Evolutionary conservation across 2,329 filamentous ascomycete species (phyloP), one percentile per base, ranked within the genome.

Genomic region (Arthrobotrys megalospora): DNA sequence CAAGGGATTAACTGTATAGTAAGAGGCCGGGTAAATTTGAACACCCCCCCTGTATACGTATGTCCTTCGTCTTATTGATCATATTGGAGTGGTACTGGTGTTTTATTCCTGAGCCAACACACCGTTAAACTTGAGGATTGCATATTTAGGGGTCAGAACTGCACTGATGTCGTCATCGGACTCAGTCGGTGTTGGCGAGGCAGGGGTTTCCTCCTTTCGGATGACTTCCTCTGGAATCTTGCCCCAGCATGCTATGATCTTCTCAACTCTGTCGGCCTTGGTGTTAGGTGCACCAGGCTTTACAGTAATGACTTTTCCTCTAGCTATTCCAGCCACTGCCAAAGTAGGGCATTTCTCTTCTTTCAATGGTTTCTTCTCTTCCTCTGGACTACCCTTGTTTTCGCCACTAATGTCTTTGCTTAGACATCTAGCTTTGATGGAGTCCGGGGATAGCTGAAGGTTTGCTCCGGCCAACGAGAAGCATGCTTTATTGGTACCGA

Each of bases 351-450:
- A 64, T 64, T 64, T 47, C 60, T 32, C 60, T 24, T 64, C 60
- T 64, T 64, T 48, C 38, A 64, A 47, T 2, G 60, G 38, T 48
- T 47, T 64, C 38, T 34, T 64, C 38, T 64, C 60, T 64, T 64
- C 41, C 36, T 48, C 60, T 6, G 38, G 60, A 43, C 6, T 14
- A n/a, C 60, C 60, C 60, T 64, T 64, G 41, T 64, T 34, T 32
- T 64, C 60, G n/a, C 60, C 60, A 12, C 60, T 64, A 21, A 64
- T 67, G 21, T 69, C 65, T 47, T 69, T 69, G 65, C 36, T 69
- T 1, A 69, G 28, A 58, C 65, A 69, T 45, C 65, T 58, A 43
- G 50, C 50, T 38, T 69, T 69, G 36, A 69, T 69, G 38, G 50
- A 21, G 16, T 48, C 65, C 6, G 1, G 3, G 12, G 52, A 45